Conservation (phyloP, 1,284 basidiomycete genomes). For the Ustilago xerochloae region DNA sequence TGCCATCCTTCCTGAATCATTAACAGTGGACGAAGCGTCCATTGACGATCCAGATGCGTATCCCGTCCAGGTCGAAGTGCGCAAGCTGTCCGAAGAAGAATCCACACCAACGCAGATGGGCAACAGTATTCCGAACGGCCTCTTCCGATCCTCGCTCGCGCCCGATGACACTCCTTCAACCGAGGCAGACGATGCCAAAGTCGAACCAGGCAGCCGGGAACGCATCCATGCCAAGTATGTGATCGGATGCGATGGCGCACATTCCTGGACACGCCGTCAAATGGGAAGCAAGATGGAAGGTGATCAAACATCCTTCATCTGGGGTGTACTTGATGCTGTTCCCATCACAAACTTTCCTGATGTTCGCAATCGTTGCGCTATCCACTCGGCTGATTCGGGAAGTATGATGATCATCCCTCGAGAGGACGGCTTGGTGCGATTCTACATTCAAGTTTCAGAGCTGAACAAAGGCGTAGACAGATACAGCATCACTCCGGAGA, state of each 20-base stretch:
- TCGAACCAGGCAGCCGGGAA: slow-evolving; percentile 21
- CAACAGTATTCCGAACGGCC: slow-evolving; percentile 29
- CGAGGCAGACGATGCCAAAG: background rate
- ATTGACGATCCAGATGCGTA: slow-evolving; percentile 23
- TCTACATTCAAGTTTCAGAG: slow-evolving; percentile 78
- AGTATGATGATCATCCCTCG: slow-evolving; percentile 80
- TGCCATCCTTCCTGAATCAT: slow-evolving; percentile 21
- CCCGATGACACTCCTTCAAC: slow-evolving; percentile 23
- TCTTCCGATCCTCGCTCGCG: slow-evolving; percentile 31
- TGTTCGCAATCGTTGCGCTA: slow-evolving; percentile 77
- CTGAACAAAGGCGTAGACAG: slow-evolving; percentile 77
- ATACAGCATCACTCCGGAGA: slow-evolving; percentile 73
- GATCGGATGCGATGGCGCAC: slow-evolving; percentile 45
- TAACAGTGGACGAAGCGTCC: slow-evolving; percentile 16
- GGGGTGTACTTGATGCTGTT: slow-evolving; percentile 57
- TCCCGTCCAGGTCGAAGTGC: slow-evolving; percentile 21
- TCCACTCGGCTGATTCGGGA: slow-evolving; percentile 72
- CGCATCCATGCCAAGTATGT: slow-evolving; percentile 42
- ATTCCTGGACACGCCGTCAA: slow-evolving; percentile 34
- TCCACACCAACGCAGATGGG: slow-evolving; percentile 35
- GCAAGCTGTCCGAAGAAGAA: slow-evolving; percentile 30
- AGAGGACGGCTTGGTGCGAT: slow-evolving; percentile 74
- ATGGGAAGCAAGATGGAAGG: slow-evolving; percentile 64
- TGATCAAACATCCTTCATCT: slow-evolving; percentile 68
- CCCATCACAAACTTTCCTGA: slow-evolving; percentile 72